Percentiles rank a stretch among this genome's conserved stretches.
Conservation (phyloP, 768 basidiomycete genomes). For the Sistotremastrum niveocremeum region DNA sequence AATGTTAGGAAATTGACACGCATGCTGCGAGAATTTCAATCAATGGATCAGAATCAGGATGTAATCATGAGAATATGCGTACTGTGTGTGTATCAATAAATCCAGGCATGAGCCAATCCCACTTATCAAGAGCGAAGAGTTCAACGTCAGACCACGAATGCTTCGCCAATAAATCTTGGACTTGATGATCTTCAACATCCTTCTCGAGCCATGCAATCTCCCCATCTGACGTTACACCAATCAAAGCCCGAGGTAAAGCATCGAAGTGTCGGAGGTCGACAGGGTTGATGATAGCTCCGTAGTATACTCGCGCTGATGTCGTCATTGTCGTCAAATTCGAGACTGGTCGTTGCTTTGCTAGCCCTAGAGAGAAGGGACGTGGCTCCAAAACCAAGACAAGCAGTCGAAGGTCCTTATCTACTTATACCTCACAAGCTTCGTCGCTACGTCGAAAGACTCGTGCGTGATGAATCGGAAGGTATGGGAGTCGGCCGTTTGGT, state of each 20-base stretch:
- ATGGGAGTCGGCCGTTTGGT: too few species aligned
- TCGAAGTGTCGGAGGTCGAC: conserved; percentile 26
- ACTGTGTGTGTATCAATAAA: conserved; percentile 90
- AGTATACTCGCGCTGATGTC: conserved; percentile 26
- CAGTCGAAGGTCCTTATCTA: too few species aligned
- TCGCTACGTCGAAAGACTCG: too few species aligned
- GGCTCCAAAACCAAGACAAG: too few species aligned
- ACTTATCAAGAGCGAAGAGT: conserved; percentile 25
- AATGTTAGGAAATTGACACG: conserved; percentile 30
- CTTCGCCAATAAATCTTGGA: conserved; percentile 36
- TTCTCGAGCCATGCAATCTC: conserved; percentile 61
- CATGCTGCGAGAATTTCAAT: conserved; percentile 13
- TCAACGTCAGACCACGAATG: conserved; percentile 33
- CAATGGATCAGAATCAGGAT: conserved; percentile 1
- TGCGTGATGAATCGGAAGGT: too few species aligned
- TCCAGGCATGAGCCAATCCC: conserved; percentile 71
- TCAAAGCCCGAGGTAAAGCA: conserved; percentile 36
- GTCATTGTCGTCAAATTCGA: conserved; percentile 10
- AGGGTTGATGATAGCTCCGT: conserved; percentile 48
- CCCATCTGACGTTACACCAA: conserved; percentile 38
- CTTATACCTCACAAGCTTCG: too few species aligned
- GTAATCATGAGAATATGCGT: conserved; percentile 14
- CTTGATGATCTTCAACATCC: conserved; percentile 32
- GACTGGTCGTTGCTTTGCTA: too few species aligned
- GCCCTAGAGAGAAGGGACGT: too few species aligned